A percentile compares a stretch with the other conserved stretches of the same genome.
Evolutionary conservation across 2,329 filamentous ascomycete genomes (phyloP).

Genomic region (Aureobasidium leucospermi): DNA sequence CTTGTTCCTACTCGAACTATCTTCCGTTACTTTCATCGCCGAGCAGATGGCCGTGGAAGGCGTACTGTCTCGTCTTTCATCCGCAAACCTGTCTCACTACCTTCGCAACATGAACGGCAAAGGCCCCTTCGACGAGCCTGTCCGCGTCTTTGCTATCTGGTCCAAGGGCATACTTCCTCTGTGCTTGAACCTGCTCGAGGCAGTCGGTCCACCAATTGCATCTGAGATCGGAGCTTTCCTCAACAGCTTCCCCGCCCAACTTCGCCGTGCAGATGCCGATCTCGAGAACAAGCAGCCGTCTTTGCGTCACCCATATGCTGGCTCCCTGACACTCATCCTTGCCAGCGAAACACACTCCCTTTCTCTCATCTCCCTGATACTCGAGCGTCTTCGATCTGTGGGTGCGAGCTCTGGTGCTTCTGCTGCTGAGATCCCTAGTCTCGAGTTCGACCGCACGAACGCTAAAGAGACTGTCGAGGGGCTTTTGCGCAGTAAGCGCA

Average conservation of each 20-base stretch:
- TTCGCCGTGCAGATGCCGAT: constrained; percentile 62
- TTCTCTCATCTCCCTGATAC: constrained; percentile 64
- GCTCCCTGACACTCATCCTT: constrained; percentile 63
- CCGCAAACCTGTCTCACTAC: constrained; percentile 70
- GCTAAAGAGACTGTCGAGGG: constrained; percentile 79
- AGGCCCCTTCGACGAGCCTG: constrained; percentile 69
- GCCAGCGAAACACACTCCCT: constrained; percentile 74
- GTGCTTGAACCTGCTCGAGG: constrained; percentile 77
- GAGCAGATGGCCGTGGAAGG: constrained; percentile 87
- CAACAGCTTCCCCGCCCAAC: constrained; percentile 77
- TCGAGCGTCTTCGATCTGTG: constrained; percentile 56
- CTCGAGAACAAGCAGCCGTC: constrained; percentile 54
- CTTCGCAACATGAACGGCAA: constrained; percentile 62
- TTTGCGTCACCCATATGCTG: constrained; percentile 37
- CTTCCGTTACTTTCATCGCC: constrained; percentile 69
- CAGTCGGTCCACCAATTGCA: constrained; percentile 73
- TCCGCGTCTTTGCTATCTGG: constrained; percentile 84
- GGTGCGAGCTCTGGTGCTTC: constrained; percentile 57
- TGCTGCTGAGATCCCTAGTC: constrained; percentile 56
- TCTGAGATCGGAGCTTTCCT: constrained; percentile 80
- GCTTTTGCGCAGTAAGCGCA: constrained; percentile 56
- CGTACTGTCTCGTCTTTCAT: constrained; percentile 69
- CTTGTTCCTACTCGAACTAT: constrained; percentile 81
- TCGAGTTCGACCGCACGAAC: constrained; percentile 66
- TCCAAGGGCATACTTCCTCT: constrained; percentile 78